Evolutionary conservation across 495 filamentous ascomycete genomes (phyloP).

Genomic region (Hypoxylon rickii): DNA sequence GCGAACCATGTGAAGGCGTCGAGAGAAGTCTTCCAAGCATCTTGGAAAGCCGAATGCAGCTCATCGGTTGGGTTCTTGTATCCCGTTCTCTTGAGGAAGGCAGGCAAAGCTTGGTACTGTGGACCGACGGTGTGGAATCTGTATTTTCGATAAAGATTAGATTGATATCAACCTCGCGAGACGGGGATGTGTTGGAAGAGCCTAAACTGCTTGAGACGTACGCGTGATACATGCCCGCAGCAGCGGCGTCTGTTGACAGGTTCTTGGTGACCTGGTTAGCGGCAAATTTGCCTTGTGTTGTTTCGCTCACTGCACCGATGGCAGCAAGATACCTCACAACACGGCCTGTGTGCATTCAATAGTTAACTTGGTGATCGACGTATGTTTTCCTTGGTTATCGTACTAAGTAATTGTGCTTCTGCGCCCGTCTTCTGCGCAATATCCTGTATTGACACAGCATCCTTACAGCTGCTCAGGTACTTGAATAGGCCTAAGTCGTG

Average conservation of each 20-base stretch:
- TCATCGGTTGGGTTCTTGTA: constrained; percentile 42
- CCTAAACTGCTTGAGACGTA: too few relatives aligned
- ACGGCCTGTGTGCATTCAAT: constrained; percentile 9
- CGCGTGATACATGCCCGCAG: constrained; percentile 26
- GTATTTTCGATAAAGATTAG: neutral
- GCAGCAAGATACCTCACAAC: constrained; percentile 48
- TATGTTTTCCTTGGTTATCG: neutral
- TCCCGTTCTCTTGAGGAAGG: constrained; percentile 37
- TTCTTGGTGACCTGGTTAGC: constrained; percentile 43
- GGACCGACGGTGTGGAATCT: constrained; percentile 40
- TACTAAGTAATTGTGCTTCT: neutral
- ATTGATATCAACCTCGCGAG: neutral
- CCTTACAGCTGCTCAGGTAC: neutral
- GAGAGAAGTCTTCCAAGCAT: constrained; percentile 34
- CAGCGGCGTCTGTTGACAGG: constrained; percentile 35
- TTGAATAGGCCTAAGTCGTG: neutral
- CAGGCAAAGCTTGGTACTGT: constrained; percentile 39
- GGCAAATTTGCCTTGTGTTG: constrained; percentile 41
- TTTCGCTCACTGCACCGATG: constrained; percentile 47
- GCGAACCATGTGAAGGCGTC: constrained; percentile 41
- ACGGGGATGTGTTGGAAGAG: neutral
- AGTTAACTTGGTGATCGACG: neutral
- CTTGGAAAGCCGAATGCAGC: constrained; percentile 41
- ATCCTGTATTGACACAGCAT: neutral
- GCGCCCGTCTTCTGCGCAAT: neutral